Evolutionary conservation across 805 yeast genomes (phyloP), one percentile per base, ranked within the genome.

Genomic region (Suhomyces canberraensis): DNA sequence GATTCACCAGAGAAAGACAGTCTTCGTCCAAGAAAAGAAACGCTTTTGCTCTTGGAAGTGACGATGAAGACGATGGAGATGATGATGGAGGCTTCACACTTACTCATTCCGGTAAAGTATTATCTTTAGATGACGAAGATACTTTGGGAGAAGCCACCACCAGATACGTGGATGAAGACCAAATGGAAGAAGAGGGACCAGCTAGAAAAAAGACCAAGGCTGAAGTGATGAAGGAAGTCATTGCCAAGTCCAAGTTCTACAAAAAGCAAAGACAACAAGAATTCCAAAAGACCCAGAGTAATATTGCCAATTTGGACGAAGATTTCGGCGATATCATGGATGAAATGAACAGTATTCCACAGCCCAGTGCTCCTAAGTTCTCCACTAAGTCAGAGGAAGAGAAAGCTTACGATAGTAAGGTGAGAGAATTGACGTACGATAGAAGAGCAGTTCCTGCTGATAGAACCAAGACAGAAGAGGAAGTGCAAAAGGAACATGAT

Each of bases 1-100:
- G 98, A 66, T 93, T 88, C 67, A 86, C 96, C 3, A 78, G 82
- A 39, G 98, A 91, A 66, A 75, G 85, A 56, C 95, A 88, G 58
- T 52, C 73, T 13, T 74, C 75, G 41, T 65, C 77, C n/a, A 66
- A 74, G 16, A 80, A 73, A 47, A 66, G 71, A 28, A 76, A 79
- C 20, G 58, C 53, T 15, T 68, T 64, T 42, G 56, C 70, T 7
- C 52, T 85, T 44, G 91, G 78, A 51, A 83, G 85, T 53, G 75
- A 90, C 35, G 91, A 86, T 19, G 93, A 84, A 46, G 78, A 75
- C 16, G 78, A 69, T 20, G 69, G 61, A n/a, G 71, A 63, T 4
- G 61, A 52, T 31, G 78, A 67, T 18, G 67, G 53, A 16, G 69
- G 69, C 4, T 66, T 68, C 39, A 69, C 70, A 0, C 73, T 91